These are phyloP conservation scores for Oldenlandia corymbosa DNA, from an alignment of 257 asterid species.

Conservation along the genomic window DNA sequence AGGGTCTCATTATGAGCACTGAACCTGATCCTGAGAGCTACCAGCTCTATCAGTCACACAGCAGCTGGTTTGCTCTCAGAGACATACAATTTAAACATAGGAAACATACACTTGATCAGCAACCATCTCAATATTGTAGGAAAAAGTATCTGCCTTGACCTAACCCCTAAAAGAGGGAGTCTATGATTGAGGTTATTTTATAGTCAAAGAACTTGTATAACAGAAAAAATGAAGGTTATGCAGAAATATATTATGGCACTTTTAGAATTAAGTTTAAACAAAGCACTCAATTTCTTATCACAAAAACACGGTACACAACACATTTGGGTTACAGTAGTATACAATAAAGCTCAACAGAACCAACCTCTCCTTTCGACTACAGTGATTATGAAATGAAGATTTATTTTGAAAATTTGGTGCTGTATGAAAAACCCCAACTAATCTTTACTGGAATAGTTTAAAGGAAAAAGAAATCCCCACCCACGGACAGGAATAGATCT, in stretches of 20 bases:
- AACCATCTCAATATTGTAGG: not conserved
- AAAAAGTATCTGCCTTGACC: not conserved
- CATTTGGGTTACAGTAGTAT: not conserved
- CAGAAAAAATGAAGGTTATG: not conserved
- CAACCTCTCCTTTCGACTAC: not conserved
- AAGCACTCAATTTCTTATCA: not conserved
- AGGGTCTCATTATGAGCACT: not conserved
- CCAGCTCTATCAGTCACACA: no score
- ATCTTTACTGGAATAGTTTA: not conserved
- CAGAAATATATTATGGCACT: not conserved
- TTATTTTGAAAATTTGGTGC: no score
- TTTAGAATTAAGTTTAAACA: not conserved
- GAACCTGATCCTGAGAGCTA: not conserved
- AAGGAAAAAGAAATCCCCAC: constrained; percentile 35
- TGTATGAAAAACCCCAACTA: no score
- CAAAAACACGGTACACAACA: not conserved
- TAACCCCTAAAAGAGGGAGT: no score
- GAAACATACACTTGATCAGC: not conserved
- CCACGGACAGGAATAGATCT: constrained; percentile 76
- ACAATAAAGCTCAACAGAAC: not conserved
- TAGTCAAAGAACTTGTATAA: not conserved
- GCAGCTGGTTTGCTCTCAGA: no score
- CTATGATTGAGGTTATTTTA: no score
- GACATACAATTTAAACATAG: not conserved
- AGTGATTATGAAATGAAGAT: not conserved